Evolutionary conservation across 176 grass and related monocot species (phyloP), one percentile per base, ranked within the genome.

Genomic region (Dactylis glomerata): DNA sequence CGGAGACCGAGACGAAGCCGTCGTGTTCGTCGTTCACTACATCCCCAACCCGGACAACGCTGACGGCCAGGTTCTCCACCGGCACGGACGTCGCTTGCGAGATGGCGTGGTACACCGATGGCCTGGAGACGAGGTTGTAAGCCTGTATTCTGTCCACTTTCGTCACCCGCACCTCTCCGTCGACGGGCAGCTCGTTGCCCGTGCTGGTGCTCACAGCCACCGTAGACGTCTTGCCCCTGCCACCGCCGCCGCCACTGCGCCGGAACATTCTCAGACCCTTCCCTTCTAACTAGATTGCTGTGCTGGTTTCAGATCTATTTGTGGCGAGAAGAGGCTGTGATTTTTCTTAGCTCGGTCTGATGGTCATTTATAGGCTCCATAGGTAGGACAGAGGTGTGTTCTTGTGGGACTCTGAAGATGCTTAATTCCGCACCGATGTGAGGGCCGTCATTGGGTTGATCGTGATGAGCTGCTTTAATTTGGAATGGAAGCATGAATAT

Each of bases 121-220:
- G 79, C 73, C 61, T 90, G 73, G 42, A 36, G 72, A 81, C 32
- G 34, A 86, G 20, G 73, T 86, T 90, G 83, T 86, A 37, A 1
- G 78, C 78, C 42, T 86, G 63, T 10, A 90, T 90, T 73, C 44
- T 86, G 52, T 90, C 88, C 83, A 86, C 88, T 51, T 62, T 90
- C 33, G 56, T 68, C 63, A 90, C 88, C 72, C 73, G 85, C 42
- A 90, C 88, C 26, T 19, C 78, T 12, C 78, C 33, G 4, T 86
- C 83, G 0, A 89, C 31, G 20, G 52, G 63, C 0, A 89, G 63
- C 78, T 89, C 88, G 2, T 19, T 61, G 70, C 62, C 81, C 38
- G 1, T 38, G 28, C n/a, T 80, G 44, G 24, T 42, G 67, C 37
- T 71, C 38, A 7, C 68, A 8, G 68, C 12, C 68, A 14, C 11